These are phyloP conservation scores for Wickerhamomyces kurtzmanii DNA, from an alignment of 805 yeast species.

Conservation along the genomic window DNA sequence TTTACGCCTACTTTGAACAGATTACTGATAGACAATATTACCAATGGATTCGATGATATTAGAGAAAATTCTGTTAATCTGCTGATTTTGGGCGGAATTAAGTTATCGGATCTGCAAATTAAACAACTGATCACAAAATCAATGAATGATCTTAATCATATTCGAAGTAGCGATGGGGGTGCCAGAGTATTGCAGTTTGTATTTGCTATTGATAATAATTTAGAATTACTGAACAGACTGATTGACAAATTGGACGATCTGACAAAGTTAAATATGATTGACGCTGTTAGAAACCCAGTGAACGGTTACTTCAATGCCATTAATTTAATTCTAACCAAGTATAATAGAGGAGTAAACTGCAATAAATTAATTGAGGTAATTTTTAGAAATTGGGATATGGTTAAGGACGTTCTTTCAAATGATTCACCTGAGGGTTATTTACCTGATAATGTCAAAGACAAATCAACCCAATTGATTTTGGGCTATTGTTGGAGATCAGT, in stretches of 20 bases:
- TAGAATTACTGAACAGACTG: constrained; percentile 20
- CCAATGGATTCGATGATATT: constrained; percentile 72
- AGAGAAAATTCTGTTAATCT: constrained; percentile 42
- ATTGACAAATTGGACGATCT: constrained; percentile 21
- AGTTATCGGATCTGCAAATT: constrained; percentile 5
- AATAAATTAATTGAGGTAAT: constrained; percentile 10
- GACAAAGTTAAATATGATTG: constrained; percentile 24
- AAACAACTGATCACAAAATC: constrained; percentile 14
- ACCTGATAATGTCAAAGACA: constrained; percentile 26
- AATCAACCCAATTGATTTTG: constrained; percentile 35
- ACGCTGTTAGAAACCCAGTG: constrained; percentile 41
- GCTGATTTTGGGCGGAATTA: constrained; percentile 19
- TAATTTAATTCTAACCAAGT: constrained; percentile 28
- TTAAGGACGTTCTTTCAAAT: constrained; percentile 40
- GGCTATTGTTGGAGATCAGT: constrained; percentile 79
- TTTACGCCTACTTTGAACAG: constrained; percentile 29
- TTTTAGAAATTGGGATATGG: constrained; percentile 21
- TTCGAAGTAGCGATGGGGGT: constrained; percentile 69
- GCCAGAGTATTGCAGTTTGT: constrained; percentile 55
- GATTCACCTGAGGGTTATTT: constrained; percentile 66
- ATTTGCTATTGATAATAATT: constrained; percentile 23
- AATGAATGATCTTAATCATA: constrained; percentile 28
- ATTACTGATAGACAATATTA: constrained; percentile 48
- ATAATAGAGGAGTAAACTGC: constrained; percentile 6
- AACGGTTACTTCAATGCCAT: constrained; percentile 68